phyloP scores from a whole-genome alignment of 2,329 filamentous ascomycete species.

The Teratosphaeria gauchensis region DNA sequence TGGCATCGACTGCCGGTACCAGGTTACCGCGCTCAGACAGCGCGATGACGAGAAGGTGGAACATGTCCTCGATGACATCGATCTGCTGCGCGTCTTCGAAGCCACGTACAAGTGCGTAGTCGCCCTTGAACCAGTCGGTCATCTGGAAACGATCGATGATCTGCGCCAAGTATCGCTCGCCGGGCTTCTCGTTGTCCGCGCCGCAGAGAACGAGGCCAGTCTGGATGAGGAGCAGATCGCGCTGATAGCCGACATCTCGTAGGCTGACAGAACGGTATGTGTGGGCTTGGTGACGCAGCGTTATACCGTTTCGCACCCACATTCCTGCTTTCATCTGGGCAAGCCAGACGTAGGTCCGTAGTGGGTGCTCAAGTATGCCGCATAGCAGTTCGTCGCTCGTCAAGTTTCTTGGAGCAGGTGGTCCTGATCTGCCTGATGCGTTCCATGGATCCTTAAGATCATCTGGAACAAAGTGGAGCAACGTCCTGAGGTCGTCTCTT shows the following conservation, averaged over 20 bases:
- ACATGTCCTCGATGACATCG: slow-evolving; percentile 90
- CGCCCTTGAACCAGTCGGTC: slow-evolving; percentile 73
- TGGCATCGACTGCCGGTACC: slow-evolving; percentile 57
- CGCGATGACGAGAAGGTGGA: slow-evolving; percentile 83
- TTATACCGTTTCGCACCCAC: slow-evolving; percentile 98
- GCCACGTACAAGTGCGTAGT: slow-evolving; percentile 63
- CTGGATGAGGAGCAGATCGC: slow-evolving; percentile 89
- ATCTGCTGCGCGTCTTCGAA: slow-evolving; percentile 83
- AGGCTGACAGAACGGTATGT: slow-evolving; percentile 85
- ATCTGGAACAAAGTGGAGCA: slow-evolving; percentile 63
- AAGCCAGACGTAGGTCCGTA: slow-evolving; percentile 90
- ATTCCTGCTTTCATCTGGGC: slow-evolving; percentile 97
- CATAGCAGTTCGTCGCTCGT: slow-evolving; percentile 20
- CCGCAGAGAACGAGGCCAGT: slow-evolving; percentile 81
- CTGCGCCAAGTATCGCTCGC: slow-evolving; percentile 62
- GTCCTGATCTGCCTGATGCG: slow-evolving; percentile 17
- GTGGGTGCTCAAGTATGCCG: slow-evolving; percentile 74
- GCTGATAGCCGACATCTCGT: slow-evolving; percentile 84
- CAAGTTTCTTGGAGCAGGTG: slow-evolving; percentile 12
- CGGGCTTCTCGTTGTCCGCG: slow-evolving; percentile 48
- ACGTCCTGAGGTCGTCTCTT: slow-evolving; percentile 52
- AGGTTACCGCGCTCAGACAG: slow-evolving; percentile 81
- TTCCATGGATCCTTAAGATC: slow-evolving; percentile 48
- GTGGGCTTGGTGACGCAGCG: slow-evolving; percentile 85
- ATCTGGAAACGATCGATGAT: slow-evolving; percentile 89